Percentiles rank a stretch among this genome's conserved stretches.
These are phyloP conservation scores for Byssoonygena ceratinophila DNA, from an alignment of 2,329 filamentous ascomycete genomes.

Conservation along the genomic window DNA sequence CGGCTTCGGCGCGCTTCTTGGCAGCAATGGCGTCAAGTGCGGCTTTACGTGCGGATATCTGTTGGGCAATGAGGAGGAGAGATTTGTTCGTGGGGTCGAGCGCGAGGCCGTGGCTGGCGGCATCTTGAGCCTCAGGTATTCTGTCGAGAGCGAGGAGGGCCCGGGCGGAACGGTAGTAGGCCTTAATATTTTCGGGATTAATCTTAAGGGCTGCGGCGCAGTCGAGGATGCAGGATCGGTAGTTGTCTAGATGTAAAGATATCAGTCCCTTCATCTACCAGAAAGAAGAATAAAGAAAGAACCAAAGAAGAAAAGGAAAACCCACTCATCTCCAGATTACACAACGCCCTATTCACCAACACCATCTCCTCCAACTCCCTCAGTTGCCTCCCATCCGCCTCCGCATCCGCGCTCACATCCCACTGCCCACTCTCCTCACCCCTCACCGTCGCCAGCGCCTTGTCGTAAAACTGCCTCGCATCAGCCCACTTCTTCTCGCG, in stretches of 20 bases:
- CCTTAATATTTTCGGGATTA: slow-evolving; percentile 75
- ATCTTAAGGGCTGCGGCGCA: slow-evolving; percentile 68
- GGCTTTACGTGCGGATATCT: slow-evolving; percentile 52
- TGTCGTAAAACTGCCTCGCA: slow-evolving; percentile 82
- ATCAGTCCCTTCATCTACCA: background rate
- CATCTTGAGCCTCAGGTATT: slow-evolving; percentile 67
- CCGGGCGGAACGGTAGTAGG: slow-evolving; percentile 71
- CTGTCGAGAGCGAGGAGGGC: slow-evolving; percentile 72
- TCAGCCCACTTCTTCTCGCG: slow-evolving; percentile 62
- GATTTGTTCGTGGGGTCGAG: slow-evolving; percentile 61
- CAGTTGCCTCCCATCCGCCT: slow-evolving; percentile 53
- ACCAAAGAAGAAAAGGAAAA: slow-evolving; percentile 9
- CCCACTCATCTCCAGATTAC: slow-evolving; percentile 70
- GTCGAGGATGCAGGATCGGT: slow-evolving; percentile 74
- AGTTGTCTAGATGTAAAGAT: slow-evolving; percentile 52
- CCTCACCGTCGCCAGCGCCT: slow-evolving; percentile 66
- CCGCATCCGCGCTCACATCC: slow-evolving; percentile 42
- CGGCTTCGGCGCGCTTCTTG: slow-evolving; percentile 44
- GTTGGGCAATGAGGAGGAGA: slow-evolving; percentile 51
- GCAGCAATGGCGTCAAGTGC: slow-evolving; percentile 47
- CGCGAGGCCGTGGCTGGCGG: slow-evolving; percentile 60
- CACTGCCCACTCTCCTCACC: slow-evolving; percentile 26
- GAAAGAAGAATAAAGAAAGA: no score
- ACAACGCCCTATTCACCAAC: slow-evolving; percentile 78
- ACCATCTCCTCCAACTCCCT: slow-evolving; percentile 60